phyloP scores from a whole-genome alignment of 148 eudicot genomes.

The Vaccinium darrowii region DNA sequence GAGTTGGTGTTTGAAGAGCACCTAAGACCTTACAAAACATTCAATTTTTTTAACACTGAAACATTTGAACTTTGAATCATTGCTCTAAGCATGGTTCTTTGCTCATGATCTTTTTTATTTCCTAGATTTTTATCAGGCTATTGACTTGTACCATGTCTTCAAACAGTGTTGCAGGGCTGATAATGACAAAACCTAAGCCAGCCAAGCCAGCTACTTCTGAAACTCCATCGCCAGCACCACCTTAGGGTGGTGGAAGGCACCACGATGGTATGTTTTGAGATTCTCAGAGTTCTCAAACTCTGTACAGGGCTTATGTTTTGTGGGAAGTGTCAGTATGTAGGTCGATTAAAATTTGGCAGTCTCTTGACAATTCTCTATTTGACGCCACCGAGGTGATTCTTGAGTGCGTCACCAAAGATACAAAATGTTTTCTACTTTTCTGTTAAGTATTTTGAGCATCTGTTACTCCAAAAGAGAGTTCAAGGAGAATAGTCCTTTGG shows the following conservation, averaged over 20 bases:
- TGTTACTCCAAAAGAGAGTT: no score
- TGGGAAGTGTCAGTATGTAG: no score
- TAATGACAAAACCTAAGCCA: conserved; percentile 72
- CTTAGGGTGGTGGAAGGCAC: conserved; percentile 48
- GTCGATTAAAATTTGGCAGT: no score
- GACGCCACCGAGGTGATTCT: no score
- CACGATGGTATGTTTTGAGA: neutral
- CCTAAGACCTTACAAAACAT: neutral
- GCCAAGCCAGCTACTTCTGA: conserved; percentile 73
- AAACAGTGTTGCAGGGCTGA: conserved; percentile 71
- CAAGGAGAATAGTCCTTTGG: no score
- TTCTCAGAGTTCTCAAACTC: no score
- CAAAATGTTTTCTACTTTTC: no score
- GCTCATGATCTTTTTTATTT: neutral
- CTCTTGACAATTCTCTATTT: no score
- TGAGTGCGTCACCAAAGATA: no score
- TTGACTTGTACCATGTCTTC: conserved; percentile 28
- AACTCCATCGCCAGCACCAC: conserved; percentile 27
- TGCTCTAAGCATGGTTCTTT: neutral
- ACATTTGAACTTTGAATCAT: neutral
- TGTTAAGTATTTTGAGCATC: no score
- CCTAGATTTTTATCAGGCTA: neutral
- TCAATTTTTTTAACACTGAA: neutral
- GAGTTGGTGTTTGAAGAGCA: neutral
- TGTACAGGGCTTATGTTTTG: no score